Base-by-base conservation (phyloP, 805 yeast genomes). In the Wickerhamomyces bovis region DNA sequence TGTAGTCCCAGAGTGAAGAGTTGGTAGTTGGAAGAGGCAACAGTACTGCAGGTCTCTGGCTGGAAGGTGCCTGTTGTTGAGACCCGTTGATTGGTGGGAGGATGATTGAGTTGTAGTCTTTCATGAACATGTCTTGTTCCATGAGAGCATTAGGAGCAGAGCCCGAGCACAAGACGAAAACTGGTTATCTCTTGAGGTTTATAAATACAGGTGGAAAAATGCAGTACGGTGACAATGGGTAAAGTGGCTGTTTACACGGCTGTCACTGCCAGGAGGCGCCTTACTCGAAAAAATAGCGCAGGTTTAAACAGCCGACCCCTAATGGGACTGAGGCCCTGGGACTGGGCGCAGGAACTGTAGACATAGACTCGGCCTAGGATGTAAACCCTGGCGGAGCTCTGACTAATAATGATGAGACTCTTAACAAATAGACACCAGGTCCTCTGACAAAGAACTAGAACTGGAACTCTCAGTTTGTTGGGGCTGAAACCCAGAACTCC, bases 51-150 rank as follows among this genome's bases (percentile, higher is more conserved):
- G 36, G 20, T 7, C 16, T 33, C 20, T 33, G 36, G n/a, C 13
- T 13, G n/a, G 31, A 28, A 4, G n/a, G 31, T 16, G 18, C 12
- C 28, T 44, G 36, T 25, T 47, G 44, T 25, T 47, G 44, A 38
- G 36, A 35, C 26, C 42, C 50, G 21, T 44, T 44, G 31, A 47
- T 44, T 6, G 50, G 50, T 11, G 50, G 50, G 18, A 47, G 41
- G 22, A 47, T 47, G 7, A 47, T 47, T 13, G 50, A 44, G 38
- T 47, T 44, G 40, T 33, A 33, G 19, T 33, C 36, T 33, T 18
- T 33, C 36, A 33, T 33, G 36, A 33, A 33, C 25, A 39, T 22
- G 11, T 38, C 16, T 16, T 33, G 20, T 7, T 33, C 36, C 19
- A 33, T 33, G 11, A 33, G 12, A 13, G n/a, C 31, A 28, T 28